These are phyloP conservation scores for Breviolum minutum DNA, from an alignment of 73 alveolate genomes.

Conservation along the genomic window DNA sequence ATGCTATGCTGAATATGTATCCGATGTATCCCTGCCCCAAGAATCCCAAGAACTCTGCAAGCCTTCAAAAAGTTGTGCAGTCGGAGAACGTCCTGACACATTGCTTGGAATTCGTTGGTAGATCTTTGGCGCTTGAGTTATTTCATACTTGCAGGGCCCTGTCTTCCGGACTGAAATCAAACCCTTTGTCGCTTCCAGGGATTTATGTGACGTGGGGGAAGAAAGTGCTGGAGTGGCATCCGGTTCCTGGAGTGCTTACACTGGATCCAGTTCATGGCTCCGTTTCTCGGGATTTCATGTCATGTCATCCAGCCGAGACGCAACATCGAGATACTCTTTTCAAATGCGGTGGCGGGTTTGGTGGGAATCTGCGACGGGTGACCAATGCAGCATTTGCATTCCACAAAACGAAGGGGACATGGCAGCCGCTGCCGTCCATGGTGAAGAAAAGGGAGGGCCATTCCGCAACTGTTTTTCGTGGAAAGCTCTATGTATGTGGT, in stretches of 20 bases:
- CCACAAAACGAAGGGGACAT: background rate
- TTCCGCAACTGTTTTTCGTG: conserved; percentile 32
- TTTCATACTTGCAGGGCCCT: conserved; percentile 50
- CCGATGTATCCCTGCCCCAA: conserved; percentile 9
- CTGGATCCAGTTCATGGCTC: background rate
- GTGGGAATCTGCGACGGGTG: conserved; percentile 36
- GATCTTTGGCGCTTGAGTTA: conserved; percentile 25
- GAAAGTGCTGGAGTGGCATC: conserved; percentile 80
- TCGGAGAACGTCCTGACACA: conserved; percentile 32
- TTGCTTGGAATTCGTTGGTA: conserved; percentile 6
- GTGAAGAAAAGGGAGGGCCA: conserved; percentile 63
- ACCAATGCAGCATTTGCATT: conserved; percentile 16
- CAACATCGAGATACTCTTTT: conserved; percentile 56
- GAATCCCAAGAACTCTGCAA: background rate
- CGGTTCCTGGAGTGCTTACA: conserved; percentile 35
- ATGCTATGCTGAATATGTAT: conserved; percentile 23
- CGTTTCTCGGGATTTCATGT: background rate
- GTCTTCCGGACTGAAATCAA: conserved; percentile 24
- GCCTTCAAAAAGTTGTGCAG: conserved; percentile 23
- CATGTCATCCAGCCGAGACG: background rate
- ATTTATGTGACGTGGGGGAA: background rate
- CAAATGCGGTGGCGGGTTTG: conserved; percentile 77
- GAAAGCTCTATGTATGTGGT: conserved; percentile 73
- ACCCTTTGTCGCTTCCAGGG: conserved; percentile 61
- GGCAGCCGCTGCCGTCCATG: conserved; percentile 63